Conservation (phyloP, 768 basidiomycete genomes). For the Fomitopsis pulvina region DNA sequence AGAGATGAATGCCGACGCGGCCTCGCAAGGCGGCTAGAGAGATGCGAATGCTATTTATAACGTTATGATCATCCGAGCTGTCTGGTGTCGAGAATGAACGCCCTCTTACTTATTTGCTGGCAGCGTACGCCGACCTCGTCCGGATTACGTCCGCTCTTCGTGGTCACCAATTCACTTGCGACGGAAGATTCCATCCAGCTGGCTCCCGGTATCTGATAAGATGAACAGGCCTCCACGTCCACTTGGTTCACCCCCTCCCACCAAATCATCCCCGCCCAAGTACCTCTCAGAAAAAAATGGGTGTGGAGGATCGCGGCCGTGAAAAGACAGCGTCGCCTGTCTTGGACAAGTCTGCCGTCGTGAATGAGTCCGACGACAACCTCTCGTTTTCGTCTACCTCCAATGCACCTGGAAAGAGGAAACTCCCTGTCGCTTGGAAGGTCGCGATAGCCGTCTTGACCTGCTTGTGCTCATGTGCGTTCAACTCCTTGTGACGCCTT, state of each 20-base stretch:
- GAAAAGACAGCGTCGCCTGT: background rate
- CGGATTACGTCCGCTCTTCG: no score
- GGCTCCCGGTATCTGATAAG: conserved; percentile 4
- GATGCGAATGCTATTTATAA: no score
- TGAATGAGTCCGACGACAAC: background rate
- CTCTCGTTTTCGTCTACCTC: conserved; percentile 4
- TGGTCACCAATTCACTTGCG: no score
- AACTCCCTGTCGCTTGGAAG: conserved; percentile 30
- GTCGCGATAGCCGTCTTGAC: conserved; percentile 29
- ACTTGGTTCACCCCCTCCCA: background rate
- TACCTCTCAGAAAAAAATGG: background rate
- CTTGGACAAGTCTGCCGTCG: background rate
- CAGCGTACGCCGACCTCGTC: no score
- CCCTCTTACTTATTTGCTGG: no score
- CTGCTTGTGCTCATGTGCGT: conserved; percentile 35
- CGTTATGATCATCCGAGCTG: no score
- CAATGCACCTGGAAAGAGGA: conserved; percentile 16
- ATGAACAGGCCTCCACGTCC: background rate
- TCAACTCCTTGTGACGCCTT: background rate
- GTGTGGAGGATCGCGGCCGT: no score
- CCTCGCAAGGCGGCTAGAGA: no score
- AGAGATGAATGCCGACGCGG: no score
- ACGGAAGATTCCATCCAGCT: conserved; percentile 2
- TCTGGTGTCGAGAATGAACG: no score
- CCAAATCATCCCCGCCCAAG: background rate